These are phyloP conservation scores for Corchorus olitorius DNA, from an alignment of 345 rosid species.

Conservation along the genomic window DNA sequence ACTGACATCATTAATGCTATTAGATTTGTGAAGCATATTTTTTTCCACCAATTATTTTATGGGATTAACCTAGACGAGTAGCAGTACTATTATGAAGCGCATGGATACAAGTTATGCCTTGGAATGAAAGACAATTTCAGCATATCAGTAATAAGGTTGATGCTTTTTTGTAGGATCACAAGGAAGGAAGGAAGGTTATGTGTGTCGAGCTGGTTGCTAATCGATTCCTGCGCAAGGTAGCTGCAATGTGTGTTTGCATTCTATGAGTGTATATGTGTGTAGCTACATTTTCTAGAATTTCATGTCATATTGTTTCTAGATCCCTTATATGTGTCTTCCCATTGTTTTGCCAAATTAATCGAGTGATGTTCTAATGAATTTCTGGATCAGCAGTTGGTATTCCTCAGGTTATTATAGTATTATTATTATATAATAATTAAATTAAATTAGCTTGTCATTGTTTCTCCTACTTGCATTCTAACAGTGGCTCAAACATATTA, in stretches of 20 bases:
- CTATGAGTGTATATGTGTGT: neutral
- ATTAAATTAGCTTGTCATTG: neutral
- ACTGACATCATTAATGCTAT: neutral
- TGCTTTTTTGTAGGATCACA: constrained; percentile 41
- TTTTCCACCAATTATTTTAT: neutral
- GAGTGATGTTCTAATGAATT: neutral
- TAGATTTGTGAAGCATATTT: neutral
- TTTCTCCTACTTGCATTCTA: constrained; percentile 1
- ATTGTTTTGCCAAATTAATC: neutral
- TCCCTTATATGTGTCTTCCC: neutral
- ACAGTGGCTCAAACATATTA: constrained; percentile 22
- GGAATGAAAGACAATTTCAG: too few species aligned
- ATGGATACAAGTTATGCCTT: too few species aligned
- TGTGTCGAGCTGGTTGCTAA: constrained; percentile 90
- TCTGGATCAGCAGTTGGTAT: neutral
- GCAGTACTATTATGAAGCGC: too few species aligned
- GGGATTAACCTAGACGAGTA: neutral
- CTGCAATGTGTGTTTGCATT: neutral
- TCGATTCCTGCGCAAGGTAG: constrained; percentile 90
- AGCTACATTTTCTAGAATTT: constrained; percentile 1
- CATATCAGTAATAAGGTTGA: neutral
- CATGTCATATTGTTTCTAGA: neutral
- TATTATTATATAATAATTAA: too few species aligned
- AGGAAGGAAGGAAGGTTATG: constrained; percentile 66
- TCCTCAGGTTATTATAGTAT: neutral